A percentile compares a stretch with the other conserved stretches of the same genome.
Evolutionary conservation across 2,329 filamentous ascomycete genomes (phyloP).

Genomic region (Fusarium sp.): DNA sequence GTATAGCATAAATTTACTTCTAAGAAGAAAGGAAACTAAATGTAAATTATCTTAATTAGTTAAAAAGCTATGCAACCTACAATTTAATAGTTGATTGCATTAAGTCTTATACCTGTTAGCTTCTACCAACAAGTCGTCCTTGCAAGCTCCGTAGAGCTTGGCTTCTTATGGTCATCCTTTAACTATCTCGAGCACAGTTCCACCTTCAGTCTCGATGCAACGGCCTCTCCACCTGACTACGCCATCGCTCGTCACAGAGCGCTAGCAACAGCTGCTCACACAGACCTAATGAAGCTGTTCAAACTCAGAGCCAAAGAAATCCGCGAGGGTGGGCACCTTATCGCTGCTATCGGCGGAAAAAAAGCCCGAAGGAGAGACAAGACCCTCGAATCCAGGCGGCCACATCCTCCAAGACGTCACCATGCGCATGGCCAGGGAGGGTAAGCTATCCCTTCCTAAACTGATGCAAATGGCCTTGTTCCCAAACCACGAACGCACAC

Average conservation of each 20-base stretch:
- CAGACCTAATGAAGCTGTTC: slow-evolving; percentile 4
- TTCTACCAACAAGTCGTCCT: neutral
- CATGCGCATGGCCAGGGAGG: slow-evolving; percentile 11
- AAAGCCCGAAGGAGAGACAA: neutral
- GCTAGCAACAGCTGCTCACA: neutral
- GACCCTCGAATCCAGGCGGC: neutral
- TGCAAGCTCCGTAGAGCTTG: neutral
- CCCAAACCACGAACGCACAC: slow-evolving; percentile 1
- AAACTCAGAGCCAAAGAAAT: slow-evolving; percentile 4
- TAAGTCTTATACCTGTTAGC: too few relatives aligned
- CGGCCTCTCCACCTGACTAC: slow-evolving; percentile 11
- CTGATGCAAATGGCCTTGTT: slow-evolving; percentile 15
- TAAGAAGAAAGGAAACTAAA: too few relatives aligned
- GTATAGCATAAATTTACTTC: too few relatives aligned
- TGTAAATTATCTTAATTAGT: too few relatives aligned
- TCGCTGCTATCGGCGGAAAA: slow-evolving; percentile 18
- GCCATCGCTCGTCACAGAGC: slow-evolving; percentile 12
- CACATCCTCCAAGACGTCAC: slow-evolving; percentile 1
- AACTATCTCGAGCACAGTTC: slow-evolving; percentile 7
- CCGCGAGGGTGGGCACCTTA: neutral
- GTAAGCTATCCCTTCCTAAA: neutral
- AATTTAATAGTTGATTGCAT: too few relatives aligned
- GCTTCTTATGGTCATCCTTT: slow-evolving; percentile 14
- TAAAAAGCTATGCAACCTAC: too few relatives aligned
- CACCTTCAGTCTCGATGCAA: neutral